Base-by-base conservation (phyloP, 2,329 filamentous ascomycete genomes). In the Ceratocystis eucalypticola region DNA sequence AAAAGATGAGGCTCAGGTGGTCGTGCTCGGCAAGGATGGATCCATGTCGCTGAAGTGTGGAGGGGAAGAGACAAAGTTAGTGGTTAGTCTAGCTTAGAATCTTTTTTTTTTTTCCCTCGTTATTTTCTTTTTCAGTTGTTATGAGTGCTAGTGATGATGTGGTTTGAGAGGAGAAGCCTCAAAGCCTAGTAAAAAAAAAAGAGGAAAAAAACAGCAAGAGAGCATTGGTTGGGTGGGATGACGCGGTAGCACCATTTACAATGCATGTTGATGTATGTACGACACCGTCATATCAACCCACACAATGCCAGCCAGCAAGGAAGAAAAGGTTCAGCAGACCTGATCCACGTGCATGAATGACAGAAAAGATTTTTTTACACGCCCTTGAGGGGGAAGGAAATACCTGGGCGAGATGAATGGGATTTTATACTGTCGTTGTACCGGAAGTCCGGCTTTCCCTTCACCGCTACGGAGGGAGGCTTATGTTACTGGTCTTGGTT, bases 341-440 rank as follows among this genome's bases (percentile, higher is more conserved):
- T 15, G 50, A 55, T 55, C 50, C 50, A 55, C 50, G 50, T 55
- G 50, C 50, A 55, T 55, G 50, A 55, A 55, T 55, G 50, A 30
- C 4, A 30, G 25, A 28, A 55, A 25, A 55, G 22, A 30, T 15
- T 15, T 55, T 55, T 55, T 55, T 6, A 55, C 28, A 25, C 8
- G 37, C 37, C 37, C 12, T 5, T 1, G 10, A 15, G 22, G 50
- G 22, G 20, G 25, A n/a, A 2, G 28, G 46, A n/a, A 5, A 28
- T 28, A 6, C n/a, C 17, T 48, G 46, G 20, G 20, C 17, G 6
- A 22, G 17, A 22, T n/a, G n/a, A 22, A 17, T 2, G 46, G 46
- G 46, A 7, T 48, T 48, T 48, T 10, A 48, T 48, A 22, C n/a
- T 48, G 46, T 20, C 5, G 20, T 48, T 22, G 6, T n/a, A 22